These are phyloP conservation scores for Drosera spatulata DNA, from an alignment of 179 eudicot genomes.

Conservation along the genomic window DNA sequence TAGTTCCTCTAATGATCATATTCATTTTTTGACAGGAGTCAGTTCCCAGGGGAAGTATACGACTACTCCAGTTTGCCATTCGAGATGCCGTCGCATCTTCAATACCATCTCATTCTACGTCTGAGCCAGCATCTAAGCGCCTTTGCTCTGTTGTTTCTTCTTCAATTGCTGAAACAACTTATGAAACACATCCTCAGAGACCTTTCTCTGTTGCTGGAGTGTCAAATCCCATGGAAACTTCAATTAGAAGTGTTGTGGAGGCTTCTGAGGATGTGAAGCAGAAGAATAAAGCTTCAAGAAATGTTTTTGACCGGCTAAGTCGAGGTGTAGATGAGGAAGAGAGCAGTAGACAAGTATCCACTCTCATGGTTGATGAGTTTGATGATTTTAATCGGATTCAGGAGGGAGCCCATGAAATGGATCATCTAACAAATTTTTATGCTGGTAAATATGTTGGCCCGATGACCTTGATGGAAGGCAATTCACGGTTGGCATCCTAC, in stretches of 20 bases:
- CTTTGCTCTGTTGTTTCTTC: slow-evolving; percentile 91
- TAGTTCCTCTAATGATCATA: not conserved
- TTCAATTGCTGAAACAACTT: slow-evolving; percentile 26
- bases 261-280: slow-evolving; percentile 85
- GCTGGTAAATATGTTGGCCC: slow-evolving; percentile 10
- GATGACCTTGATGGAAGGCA: slow-evolving; percentile 1
- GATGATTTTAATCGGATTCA: slow-evolving; percentile 20
- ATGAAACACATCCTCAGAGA: slow-evolving; percentile 36
- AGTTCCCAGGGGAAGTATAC: slow-evolving; percentile 39
- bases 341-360: slow-evolving; percentile 16
- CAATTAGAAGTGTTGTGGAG: slow-evolving; percentile 81
- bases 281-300: slow-evolving; percentile 39
- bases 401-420: slow-evolving; percentile 17
- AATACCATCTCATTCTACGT: slow-evolving; percentile 36
- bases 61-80: slow-evolving; percentile 94
- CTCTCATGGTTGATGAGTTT: slow-evolving; percentile 19
- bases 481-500: too few relatives aligned
- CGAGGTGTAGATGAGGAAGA: slow-evolving; percentile 30
- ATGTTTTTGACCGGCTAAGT: slow-evolving; percentile 87
- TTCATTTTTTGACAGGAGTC: slow-evolving; percentile 22
- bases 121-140: slow-evolving; percentile 64
- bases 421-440: slow-evolving; percentile 22
- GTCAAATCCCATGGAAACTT: slow-evolving; percentile 55
- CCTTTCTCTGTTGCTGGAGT: slow-evolving; percentile 37
- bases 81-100: slow-evolving; percentile 79